Evolutionary conservation across 768 basidiomycete species (phyloP), one percentile per base, ranked within the genome.

Genomic region (Russula sp.): DNA sequence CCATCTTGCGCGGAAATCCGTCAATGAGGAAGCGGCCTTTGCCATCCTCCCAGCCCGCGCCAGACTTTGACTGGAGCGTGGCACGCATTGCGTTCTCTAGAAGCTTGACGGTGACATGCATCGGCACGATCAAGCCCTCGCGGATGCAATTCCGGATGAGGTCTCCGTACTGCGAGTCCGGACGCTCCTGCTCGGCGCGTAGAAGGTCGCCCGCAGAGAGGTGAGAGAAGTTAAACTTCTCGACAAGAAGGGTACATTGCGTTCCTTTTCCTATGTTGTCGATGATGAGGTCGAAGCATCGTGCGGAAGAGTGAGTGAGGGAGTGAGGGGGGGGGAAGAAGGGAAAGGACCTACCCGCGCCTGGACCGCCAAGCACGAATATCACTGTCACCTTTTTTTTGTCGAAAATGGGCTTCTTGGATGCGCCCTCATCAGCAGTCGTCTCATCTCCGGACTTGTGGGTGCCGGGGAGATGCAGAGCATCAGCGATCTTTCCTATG

Each of bases 1-100:
- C 97, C 93, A 98, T 94, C 79, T 98, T 94, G 63, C 96, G 83
- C 58, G 96, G 97, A 75, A 98, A 98, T 1, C 96, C 97, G 65
- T 99, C 96, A 64, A 99, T 86, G 68, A 98, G 79, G 79, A 98
- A 99, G 49, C 93, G 85, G 38, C 91, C 92, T 56, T 75, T 77
- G 29, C 87, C 90, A 36, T 82, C 75, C 9, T 72, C 73, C 93
- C 92, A 94, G 22, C 82, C 85, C 7, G 78, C 75, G 11, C 77
- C 76, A 0, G 74, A 59, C 69, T 80, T 74, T 36, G 75, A 67
- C 47, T 56, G 68, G 42, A 94, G 71, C 13, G 82, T 83, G 43
- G 74, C 81, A 25, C 72, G 69, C 90, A 99, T 98, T 8, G 96
- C 94, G 70, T 89, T 93, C 78, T 96, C 85, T 66, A 99, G 80